phyloP scores from a whole-genome alignment of 108 stramenopile species.

The Epithemia pelagica region DNA sequence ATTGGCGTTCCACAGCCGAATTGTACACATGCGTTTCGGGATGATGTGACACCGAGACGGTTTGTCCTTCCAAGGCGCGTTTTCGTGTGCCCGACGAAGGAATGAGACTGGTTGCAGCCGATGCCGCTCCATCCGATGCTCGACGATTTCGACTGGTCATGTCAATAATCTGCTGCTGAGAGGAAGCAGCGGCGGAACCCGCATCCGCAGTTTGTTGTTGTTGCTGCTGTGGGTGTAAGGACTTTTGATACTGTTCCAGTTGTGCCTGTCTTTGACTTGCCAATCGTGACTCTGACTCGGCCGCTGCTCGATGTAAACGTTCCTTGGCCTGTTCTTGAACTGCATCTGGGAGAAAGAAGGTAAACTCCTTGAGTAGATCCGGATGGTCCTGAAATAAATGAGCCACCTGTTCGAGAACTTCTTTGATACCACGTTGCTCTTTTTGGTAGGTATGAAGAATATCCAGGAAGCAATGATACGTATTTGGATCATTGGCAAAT shows the following conservation, averaged over 20 bases:
- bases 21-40: constrained; percentile 71
- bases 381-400: constrained; percentile 88
- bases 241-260: constrained; percentile 15
- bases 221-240: too few relatives aligned
- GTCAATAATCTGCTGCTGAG: constrained; percentile 5
- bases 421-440: constrained; percentile 91
- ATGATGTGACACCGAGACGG: not conserved
- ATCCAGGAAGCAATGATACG: constrained; percentile 85
- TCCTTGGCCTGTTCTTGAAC: constrained; percentile 90
- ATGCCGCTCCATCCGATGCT: constrained; percentile 1
- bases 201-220: not conserved
- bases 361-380: constrained; percentile 88
- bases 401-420: constrained; percentile 88
- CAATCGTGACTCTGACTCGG: constrained; percentile 78
- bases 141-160: constrained; percentile 3
- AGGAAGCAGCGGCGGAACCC: not conserved
- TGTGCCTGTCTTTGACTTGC: constrained; percentile 40
- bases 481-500: constrained; percentile 81
- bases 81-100: not conserved
- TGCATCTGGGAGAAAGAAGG: constrained; percentile 91
- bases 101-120: not conserved
- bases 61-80: not conserved
- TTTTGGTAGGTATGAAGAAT: constrained; percentile 93
- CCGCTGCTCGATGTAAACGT: constrained; percentile 75
- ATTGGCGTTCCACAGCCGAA: constrained; percentile 82